Evolutionary conservation across 495 filamentous ascomycete species (phyloP).

Genomic region (Neurospora intermedia): DNA sequence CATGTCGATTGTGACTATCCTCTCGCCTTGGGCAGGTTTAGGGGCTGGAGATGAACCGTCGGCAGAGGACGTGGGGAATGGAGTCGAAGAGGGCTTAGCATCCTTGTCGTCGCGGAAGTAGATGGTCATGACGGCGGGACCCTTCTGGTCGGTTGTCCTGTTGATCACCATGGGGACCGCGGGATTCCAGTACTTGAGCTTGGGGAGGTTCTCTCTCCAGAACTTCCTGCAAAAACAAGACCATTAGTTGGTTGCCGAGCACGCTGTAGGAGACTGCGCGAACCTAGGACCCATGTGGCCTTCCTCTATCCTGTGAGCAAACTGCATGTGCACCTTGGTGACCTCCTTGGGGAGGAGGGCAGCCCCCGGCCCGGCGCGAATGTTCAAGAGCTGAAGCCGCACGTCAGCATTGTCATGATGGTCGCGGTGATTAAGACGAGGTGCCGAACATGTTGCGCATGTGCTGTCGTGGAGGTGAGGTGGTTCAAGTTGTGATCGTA

Average conservation of each 20-base stretch:
- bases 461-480: slow-evolving; percentile 3
- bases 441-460: neutral
- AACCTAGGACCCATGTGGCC: slow-evolving; percentile 78
- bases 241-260: neutral
- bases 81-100: slow-evolving; percentile 16
- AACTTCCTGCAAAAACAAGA: slow-evolving; percentile 51
- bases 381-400: slow-evolving; percentile 48
- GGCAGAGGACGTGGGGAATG: slow-evolving; percentile 16
- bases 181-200: slow-evolving; percentile 92
- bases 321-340: slow-evolving; percentile 73
- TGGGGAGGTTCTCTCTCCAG: slow-evolving; percentile 71
- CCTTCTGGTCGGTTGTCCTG: slow-evolving; percentile 45
- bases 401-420: neutral
- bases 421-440: neutral
- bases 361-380: slow-evolving; percentile 72
- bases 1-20: slow-evolving; percentile 48
- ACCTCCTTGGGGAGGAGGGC: slow-evolving; percentile 70
- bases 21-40: slow-evolving; percentile 31
- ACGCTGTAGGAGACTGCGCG: slow-evolving; percentile 4
- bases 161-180: slow-evolving; percentile 69
- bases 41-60: slow-evolving; percentile 28
- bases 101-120: slow-evolving; percentile 46
- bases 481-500: slow-evolving; percentile 1
- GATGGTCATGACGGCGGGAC: slow-evolving; percentile 59
- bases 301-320: slow-evolving; percentile 50